Base-by-base conservation (phyloP, 2,329 filamentous ascomycete genomes). In the Pestalotiopsis sp. region DNA sequence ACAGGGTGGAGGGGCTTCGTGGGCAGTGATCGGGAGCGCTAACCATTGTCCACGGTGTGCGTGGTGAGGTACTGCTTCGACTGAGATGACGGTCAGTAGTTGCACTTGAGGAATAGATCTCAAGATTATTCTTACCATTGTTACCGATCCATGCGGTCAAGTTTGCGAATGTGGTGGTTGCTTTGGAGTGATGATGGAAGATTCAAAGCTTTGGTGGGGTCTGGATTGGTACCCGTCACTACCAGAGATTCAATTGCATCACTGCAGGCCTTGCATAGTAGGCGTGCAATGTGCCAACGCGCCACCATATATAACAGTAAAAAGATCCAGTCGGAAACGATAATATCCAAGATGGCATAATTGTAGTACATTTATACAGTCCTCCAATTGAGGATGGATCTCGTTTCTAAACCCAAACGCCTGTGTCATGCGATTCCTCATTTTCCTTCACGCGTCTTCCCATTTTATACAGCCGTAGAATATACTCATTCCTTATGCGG, bases 11-110 rank as follows among this genome's bases (percentile, higher is more conserved):
- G 57, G 67, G 62, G 59, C 61, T 52, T 36, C 14, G 38, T 45
- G 61, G 66, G 78, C 74, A 70, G 79, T 78, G 76, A 78, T 38
- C 56, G 20, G 52, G 59, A 61, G 66, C 67, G 78, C 84, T 79
- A 80, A 94, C 94, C 94, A 84, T 94, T 89, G 79, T 97, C 93
- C 80, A 97, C 89, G 58, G 94, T 95, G 81, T 97, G 94, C 74
- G 92, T 92, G 76, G 95, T 97, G 71, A 99, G 89, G 80, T 98
- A 99, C 91, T 98, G 96, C 85, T 98, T 98, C 68, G 96, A 99
- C 96, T 98, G 69, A 6, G 14, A 20, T 27, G n/a, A 52, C 14
- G 5, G 39, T 65, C 62, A 56, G 20, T 11, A 14, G 13, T 5
- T 41, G 45, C 23, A 13, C 12, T 13, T 25, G 17, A n/a, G 14